Conservation (phyloP, 305 asterid genomes). For the Fraxinus angustifolia region DNA sequence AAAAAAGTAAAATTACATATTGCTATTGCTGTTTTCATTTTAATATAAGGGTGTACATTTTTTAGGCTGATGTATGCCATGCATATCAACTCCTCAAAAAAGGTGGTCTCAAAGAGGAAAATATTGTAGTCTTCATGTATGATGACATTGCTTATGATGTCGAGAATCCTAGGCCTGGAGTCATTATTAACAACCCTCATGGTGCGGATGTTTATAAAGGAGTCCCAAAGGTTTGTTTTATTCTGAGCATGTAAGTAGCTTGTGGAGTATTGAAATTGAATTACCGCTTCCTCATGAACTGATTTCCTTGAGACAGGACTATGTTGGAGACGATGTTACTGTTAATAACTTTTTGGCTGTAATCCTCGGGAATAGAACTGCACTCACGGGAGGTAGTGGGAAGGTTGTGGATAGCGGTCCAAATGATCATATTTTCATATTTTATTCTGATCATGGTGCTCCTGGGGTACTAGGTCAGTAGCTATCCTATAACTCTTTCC, state of each 20-base stretch:
- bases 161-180: slow-evolving; percentile 87
- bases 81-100: slow-evolving; percentile 79
- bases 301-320: slow-evolving; percentile 57
- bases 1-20: not conserved
- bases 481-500: not conserved
- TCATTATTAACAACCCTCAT: slow-evolving; percentile 76
- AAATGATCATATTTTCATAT: slow-evolving; percentile 79
- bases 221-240: slow-evolving; percentile 77
- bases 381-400: slow-evolving; percentile 83
- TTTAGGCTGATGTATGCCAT: slow-evolving; percentile 93
- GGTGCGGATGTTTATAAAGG: slow-evolving; percentile 87
- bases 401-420: slow-evolving; percentile 91
- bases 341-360: slow-evolving; percentile 67
- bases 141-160: slow-evolving; percentile 78
- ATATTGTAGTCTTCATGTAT: slow-evolving; percentile 81
- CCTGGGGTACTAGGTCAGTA: slow-evolving; percentile 88
- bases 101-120: slow-evolving; percentile 94
- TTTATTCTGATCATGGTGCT: slow-evolving; percentile 92
- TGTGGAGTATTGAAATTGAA: slow-evolving; percentile 15
- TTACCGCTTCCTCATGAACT: slow-evolving; percentile 22
- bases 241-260: not conserved
- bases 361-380: slow-evolving; percentile 77
- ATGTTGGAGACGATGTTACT: slow-evolving; percentile 65
- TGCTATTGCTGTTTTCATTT: not conserved
- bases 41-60: slow-evolving; percentile 17